Base-by-base conservation (phyloP, 1,139 yeast genomes). In the Yarrowia galli region DNA sequence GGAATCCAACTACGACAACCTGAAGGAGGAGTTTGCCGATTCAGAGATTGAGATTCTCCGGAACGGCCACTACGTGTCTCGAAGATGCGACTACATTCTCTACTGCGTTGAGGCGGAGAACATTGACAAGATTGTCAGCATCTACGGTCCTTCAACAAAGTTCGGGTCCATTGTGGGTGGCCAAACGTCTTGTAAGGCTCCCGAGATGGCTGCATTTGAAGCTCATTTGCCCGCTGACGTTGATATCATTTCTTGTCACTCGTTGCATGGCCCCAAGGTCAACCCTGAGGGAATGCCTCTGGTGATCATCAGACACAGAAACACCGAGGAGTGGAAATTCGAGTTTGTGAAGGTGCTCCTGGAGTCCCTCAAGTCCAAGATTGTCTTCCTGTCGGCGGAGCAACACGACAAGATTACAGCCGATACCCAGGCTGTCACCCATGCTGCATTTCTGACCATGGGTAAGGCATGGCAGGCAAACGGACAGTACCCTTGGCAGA, bases 361-460 rank as follows among this genome's bases (percentile, higher is more conserved):
- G 68, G 80, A 89, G 0, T 91, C 97, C 74, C 83, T 95, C 70
- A 81, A 89, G 49, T 91, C 97, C 22, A 89, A 89, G 72, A 82
- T 85, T 56, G 98, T 92, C n/a, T 83, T 86, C 68, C 81, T 95
- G 53, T 83, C 92, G 0, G 97, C 96, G 8, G 83, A 85, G 70
- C 92, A 93, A 75, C 99, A 95, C 77, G 99, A 95, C 75, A 85
- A 85, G 72, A 95, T 95, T 70, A 95, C 99, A 0, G 99, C 99
- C 0, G 99, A 95, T 76, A 96, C 98, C 4, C 99, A 95, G 77
- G 99, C 98, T 0, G 98, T 95, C 18, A 95, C 99, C 0, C 99
- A 95, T 76, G 98, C 98, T 8, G 98, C 98, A 0, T 95, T 95
- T 75, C 81, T 95, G 70, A 89, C 96, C 67, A 95, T 95, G 99